phyloP scores from a whole-genome alignment of 768 basidiomycete genomes.

The Sistotremastrum niveocremeum region DNA sequence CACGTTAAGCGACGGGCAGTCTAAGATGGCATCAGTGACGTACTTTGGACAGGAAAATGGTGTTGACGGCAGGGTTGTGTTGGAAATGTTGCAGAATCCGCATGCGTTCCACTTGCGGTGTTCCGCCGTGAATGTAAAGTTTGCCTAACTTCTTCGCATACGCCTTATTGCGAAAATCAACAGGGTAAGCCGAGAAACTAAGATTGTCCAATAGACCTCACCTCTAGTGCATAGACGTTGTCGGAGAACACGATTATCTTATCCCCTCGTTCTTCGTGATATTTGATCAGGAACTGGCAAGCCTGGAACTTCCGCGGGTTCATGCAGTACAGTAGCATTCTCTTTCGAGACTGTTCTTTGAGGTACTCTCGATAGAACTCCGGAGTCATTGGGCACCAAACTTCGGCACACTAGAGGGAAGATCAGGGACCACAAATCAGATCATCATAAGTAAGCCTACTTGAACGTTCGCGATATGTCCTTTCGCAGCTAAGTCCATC shows the following conservation, averaged over 20 bases:
- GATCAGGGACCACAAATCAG: not conserved
- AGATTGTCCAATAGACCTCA: conserved; percentile 15
- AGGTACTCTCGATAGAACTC: conserved; percentile 98
- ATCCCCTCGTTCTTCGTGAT: conserved; percentile 94
- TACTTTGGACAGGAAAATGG: conserved; percentile 96
- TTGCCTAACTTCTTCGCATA: conserved; percentile 92
- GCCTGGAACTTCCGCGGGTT: conserved; percentile 99
- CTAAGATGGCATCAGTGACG: conserved; percentile 9
- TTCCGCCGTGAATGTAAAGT: conserved; percentile 91
- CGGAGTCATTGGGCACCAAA: conserved; percentile 99
- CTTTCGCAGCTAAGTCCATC: conserved; percentile 99
- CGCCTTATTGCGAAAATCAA: conserved; percentile 30
- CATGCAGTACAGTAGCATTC: conserved; percentile 98
- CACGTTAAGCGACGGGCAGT: not conserved
- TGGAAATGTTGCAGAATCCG: conserved; percentile 91
- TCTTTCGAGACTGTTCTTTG: conserved; percentile 80
- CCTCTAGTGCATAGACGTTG: conserved; percentile 94
- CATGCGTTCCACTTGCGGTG: conserved; percentile 92
- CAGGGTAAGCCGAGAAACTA: not conserved
- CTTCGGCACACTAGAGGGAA: conserved; percentile 77
- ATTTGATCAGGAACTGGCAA: conserved; percentile 96
- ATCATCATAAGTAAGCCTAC: conserved; percentile 28
- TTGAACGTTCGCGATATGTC: conserved; percentile 99
- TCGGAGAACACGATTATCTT: conserved; percentile 99
- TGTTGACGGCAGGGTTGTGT: conserved; percentile 89